Evolutionary conservation across 2,329 filamentous ascomycete species (phyloP).

Genomic region (Leptographium galeiforme): DNA sequence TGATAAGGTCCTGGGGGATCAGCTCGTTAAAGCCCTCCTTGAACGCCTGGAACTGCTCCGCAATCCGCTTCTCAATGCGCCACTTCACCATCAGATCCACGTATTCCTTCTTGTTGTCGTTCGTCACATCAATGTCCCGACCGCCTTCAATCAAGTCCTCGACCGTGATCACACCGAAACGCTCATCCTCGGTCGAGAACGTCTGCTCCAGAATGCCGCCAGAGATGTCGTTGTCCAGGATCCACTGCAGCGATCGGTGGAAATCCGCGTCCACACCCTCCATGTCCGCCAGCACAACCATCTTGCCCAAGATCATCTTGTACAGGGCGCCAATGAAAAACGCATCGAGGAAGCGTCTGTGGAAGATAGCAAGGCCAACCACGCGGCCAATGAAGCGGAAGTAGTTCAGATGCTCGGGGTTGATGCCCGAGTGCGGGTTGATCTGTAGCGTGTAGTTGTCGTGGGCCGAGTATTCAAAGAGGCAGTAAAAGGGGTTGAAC

Average conservation of each 20-base stretch:
- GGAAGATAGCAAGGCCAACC: slow-evolving; percentile 94
- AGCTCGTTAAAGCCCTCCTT: slow-evolving; percentile 96
- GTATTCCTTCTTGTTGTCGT: slow-evolving; percentile 98
- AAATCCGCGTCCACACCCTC: slow-evolving; percentile 98
- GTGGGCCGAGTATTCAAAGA: slow-evolving; percentile 98
- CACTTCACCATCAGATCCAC: slow-evolving; percentile 98
- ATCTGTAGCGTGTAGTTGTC: slow-evolving; percentile 99
- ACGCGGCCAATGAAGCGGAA: slow-evolving; percentile 99
- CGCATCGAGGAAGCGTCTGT: slow-evolving; percentile 89
- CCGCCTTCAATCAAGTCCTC: slow-evolving; percentile 89
- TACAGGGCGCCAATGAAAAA: slow-evolving; percentile 99
- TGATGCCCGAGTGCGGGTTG: slow-evolving; percentile 98
- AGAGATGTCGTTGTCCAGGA: slow-evolving; percentile 90
- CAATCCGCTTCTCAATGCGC: slow-evolving; percentile 97
- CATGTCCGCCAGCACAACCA: slow-evolving; percentile 87
- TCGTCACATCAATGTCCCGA: slow-evolving; percentile 86
- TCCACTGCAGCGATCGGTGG: slow-evolving; percentile 93
- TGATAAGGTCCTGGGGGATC: slow-evolving; percentile 90
- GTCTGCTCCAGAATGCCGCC: slow-evolving; percentile 89
- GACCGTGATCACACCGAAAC: slow-evolving; percentile 86
- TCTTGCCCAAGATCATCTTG: slow-evolving; percentile 97
- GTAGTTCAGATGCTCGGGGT: slow-evolving; percentile 97
- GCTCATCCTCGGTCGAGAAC: slow-evolving; percentile 93
- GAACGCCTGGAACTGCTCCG: slow-evolving; percentile 97
- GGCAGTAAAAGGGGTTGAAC: slow-evolving; percentile 99